Conservation (phyloP, 2,329 filamentous ascomycete genomes). For the Cercospora sp. region DNA sequence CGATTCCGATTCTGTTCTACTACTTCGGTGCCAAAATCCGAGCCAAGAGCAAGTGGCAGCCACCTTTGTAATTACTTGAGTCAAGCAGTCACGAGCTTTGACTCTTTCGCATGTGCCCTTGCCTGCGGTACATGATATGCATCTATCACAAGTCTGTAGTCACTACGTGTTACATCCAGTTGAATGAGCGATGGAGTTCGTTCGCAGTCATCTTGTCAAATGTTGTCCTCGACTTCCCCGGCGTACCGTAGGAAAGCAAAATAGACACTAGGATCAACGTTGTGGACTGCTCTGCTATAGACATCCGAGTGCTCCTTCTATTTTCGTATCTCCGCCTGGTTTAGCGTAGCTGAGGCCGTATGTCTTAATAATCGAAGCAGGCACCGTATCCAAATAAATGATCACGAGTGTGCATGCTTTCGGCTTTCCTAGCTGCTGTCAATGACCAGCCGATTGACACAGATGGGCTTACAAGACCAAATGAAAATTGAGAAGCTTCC, state of each 20-base stretch:
- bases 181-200: background rate
- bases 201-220: background rate
- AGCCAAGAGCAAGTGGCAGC: slow-evolving; percentile 60
- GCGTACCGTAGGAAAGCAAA: background rate
- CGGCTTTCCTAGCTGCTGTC: background rate
- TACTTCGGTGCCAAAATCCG: slow-evolving; percentile 34
- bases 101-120: background rate
- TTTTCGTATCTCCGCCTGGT: background rate
- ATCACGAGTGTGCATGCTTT: background rate
- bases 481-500: background rate
- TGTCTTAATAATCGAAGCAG: background rate
- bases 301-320: background rate
- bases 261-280: background rate
- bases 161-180: background rate
- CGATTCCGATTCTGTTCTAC: slow-evolving; percentile 42
- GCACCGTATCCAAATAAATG: background rate
- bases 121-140: background rate
- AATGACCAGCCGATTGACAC: background rate
- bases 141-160: background rate
- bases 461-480: background rate
- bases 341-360: background rate
- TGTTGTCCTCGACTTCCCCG: background rate
- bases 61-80: background rate
- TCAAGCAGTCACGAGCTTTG: background rate
- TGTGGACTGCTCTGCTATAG: background rate